phyloP scores from a whole-genome alignment of 257 asterid species.

The Scutellaria barbata region DNA sequence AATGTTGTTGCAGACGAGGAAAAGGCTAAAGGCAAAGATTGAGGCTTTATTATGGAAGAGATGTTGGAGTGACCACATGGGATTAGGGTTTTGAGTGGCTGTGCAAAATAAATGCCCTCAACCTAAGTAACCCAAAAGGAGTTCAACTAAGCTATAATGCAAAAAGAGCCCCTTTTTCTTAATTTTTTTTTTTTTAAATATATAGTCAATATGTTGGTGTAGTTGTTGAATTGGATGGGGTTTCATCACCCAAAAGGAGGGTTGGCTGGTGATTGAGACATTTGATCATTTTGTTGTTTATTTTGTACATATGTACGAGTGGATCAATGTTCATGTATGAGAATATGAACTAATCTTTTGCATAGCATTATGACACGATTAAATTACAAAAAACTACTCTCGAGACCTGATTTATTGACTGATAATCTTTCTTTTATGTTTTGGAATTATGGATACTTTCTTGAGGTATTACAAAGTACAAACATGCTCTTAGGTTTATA shows the following conservation, averaged over 20 bases:
- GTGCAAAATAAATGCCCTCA: conserved; percentile 61
- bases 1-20: conserved; percentile 38
- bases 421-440: too few relatives aligned
- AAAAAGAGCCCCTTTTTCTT: conserved; percentile 37
- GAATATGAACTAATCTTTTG: conserved; percentile 38
- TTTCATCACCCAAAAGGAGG: conserved; percentile 38
- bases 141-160: conserved; percentile 42
- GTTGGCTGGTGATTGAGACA: conserved; percentile 41
- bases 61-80: conserved; percentile 50
- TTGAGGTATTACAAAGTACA: too few relatives aligned
- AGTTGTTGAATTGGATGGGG: conserved; percentile 36
- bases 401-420: not conserved
- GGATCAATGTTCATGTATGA: conserved; percentile 44
- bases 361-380: conserved; percentile 26
- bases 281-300: conserved; percentile 38
- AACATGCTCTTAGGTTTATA: too few relatives aligned
- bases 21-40: conserved; percentile 28
- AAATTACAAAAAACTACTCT: not conserved
- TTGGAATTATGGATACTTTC: too few relatives aligned
- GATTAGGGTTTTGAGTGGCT: conserved; percentile 70
- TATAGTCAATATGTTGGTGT: conserved; percentile 39
- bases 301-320: conserved; percentile 45
- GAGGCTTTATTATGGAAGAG: conserved; percentile 33
- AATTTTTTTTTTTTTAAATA: too few relatives aligned
- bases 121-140: conserved; percentile 61